These are phyloP conservation scores for Dioscorea dumetorum DNA, from an alignment of 106 monocot species.

Conservation along the genomic window DNA sequence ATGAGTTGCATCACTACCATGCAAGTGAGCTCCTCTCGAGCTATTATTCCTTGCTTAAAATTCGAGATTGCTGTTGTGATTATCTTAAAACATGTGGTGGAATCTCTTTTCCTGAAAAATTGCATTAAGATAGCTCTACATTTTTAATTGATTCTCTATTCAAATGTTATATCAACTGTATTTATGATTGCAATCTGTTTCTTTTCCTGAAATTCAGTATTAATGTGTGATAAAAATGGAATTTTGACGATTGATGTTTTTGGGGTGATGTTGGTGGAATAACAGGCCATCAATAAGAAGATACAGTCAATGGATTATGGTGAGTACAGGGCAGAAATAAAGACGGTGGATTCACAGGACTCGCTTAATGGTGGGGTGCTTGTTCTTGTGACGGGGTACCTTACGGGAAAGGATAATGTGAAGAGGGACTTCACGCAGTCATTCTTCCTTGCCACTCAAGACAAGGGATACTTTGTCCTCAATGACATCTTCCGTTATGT, in stretches of 20 bases:
- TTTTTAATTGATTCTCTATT: no score
- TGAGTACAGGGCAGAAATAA: slow-evolving; percentile 47
- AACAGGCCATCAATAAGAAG: slow-evolving; percentile 80
- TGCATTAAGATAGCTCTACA: no score
- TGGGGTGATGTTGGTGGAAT: no score
- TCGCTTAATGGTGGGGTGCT: slow-evolving; percentile 69
- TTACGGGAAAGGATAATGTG: slow-evolving; percentile 45
- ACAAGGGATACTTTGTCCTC: slow-evolving; percentile 82
- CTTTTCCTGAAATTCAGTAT: no score
- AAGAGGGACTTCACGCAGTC: slow-evolving; percentile 75
- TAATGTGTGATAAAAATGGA: no score
- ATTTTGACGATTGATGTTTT: no score
- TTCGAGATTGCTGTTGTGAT: no score
- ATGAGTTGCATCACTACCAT: slow-evolving; percentile 59
- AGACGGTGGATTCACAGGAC: slow-evolving; percentile 79
- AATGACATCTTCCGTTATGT: slow-evolving; percentile 82
- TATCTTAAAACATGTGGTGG: no score
- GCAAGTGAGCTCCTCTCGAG: slow-evolving; percentile 25
- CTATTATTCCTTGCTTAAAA: no score
- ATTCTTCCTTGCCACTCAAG: slow-evolving; percentile 96
- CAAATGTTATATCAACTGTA: no score
- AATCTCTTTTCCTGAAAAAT: no score
- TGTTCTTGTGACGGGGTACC: slow-evolving; percentile 81
- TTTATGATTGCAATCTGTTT: no score
- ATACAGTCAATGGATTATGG: slow-evolving; percentile 64